Evolutionary conservation across 257 asterid genomes (phyloP), one percentile per base, ranked within the genome.

Genomic region (Solanum peruvianum): DNA sequence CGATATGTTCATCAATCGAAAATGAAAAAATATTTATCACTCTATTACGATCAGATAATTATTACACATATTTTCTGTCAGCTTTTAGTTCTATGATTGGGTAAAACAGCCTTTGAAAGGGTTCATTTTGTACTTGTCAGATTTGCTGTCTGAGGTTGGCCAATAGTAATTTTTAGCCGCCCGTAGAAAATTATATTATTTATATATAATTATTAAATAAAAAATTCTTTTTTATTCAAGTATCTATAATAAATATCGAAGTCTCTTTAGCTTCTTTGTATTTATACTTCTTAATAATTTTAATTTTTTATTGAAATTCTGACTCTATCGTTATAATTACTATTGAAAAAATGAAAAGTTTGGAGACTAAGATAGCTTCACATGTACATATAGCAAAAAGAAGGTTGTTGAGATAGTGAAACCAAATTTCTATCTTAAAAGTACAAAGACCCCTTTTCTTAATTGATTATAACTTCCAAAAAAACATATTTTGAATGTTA

Each of bases 1-100:
- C 3, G 6, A 47, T 15, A 11, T n/a, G 15, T 15, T n/a, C 8
- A 0, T 62, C 3, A 62, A 62, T 0, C 1, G 3, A 23, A 1
- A 0, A 62, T 33, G 0, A 70, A 70, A 8, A 7, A 70, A 16
- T 70, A 70, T 21, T 70, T 70, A 33, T 0, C 9, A 18, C 11
- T 15, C 3, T 0, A 0, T 70, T 7, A 15, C 15, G 1, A 71
- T 0, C 25, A 15, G 0, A 2, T 11, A n/a, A 0, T 71, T 16
- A 71, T 31, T 23, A 77, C 4, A 18, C 21, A 56, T 56, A 44
- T 16, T 42, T 18, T 45, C 9, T 9, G 25, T 78, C 84, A 45
- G 42, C 27, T 45, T 78, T 45, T 27, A 25, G 16, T 27, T 44
- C 41, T 25, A 25, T 77, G 64, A 77, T 44, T 77, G 39, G 64